Evolutionary conservation across 352 stramenopile genomes (phyloP), one percentile per base, ranked within the genome.

Genomic region (Globisporangium splendens): DNA sequence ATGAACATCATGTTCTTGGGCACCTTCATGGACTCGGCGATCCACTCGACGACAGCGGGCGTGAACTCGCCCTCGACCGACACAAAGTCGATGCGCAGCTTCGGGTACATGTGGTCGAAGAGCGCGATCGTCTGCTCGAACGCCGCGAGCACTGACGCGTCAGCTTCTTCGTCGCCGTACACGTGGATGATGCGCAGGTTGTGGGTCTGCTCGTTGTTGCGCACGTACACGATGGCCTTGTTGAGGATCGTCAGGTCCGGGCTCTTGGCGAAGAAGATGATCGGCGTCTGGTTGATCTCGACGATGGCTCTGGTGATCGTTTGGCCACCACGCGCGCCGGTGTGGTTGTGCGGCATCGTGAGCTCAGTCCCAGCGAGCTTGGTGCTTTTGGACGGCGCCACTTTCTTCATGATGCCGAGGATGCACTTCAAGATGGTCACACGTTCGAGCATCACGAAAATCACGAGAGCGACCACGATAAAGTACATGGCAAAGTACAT

Each of bases 1-100:
- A 96, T 95, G 70, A 96, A 96, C 82, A 96, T 95, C 70, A 91
- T 86, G 63, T 93, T 95, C 58, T 76, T 83, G 1, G 75, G 75
- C 13, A 96, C 76, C 2, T 73, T 70, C 48, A 96, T 79, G 72
- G 38, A 73, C 59, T 2, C 62, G 73, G 48, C 95, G 39, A 95
- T 58, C 79, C 84, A 96, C 60, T 93, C 78, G 48, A 97, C 81
- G 39, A 85, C 71, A 14, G 71, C 69, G 1, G 86, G 77, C 20
- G 70, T 70, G 68, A 87, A 87, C 20, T 91, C 66, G 31, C 77
- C 79, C 8, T 69, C 50, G 46, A 86, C 68, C 24, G 69, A 72
- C 35, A 96, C 50, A 47, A 97, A 80, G 50, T 89, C 83, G 50
- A 96, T 88, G 54, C 83, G 79, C 22, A 93, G 62, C 60, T 90